A percentile compares a stretch with the other conserved stretches of the same genome.
These are phyloP conservation scores for Pleurotus citrinopileatus DNA, from an alignment of 768 basidiomycete species.

Conservation along the genomic window DNA sequence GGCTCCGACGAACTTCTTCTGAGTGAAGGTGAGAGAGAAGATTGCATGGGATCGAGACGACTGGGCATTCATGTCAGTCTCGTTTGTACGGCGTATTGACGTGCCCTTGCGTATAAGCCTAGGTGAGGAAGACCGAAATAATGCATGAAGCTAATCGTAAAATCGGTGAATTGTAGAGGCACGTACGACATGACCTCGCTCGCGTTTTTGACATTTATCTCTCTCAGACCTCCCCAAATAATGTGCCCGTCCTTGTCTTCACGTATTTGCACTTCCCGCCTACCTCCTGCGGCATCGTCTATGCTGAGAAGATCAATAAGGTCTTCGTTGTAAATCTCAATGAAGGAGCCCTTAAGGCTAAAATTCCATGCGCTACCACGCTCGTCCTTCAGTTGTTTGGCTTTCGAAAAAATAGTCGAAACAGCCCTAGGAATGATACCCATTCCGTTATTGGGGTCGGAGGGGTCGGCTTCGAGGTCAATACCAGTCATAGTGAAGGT, in stretches of 20 bases:
- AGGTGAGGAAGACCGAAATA: slow-evolving; percentile 19
- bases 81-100: slow-evolving; percentile 88
- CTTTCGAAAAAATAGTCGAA: slow-evolving; percentile 78
- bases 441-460: slow-evolving; percentile 80
- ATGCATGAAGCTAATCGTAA: slow-evolving; percentile 9
- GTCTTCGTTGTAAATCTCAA: slow-evolving; percentile 99
- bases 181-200: slow-evolving; percentile 91
- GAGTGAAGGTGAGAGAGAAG: slow-evolving; percentile 92
- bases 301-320: slow-evolving; percentile 89
- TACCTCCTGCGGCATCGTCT: slow-evolving; percentile 61
- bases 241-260: slow-evolving; percentile 98
- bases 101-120: slow-evolving; percentile 90
- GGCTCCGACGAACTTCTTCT: slow-evolving; percentile 80
- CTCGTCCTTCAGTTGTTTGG: slow-evolving; percentile 74
- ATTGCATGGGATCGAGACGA: slow-evolving; percentile 98
- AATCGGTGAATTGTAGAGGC: slow-evolving; percentile 9
- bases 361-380: slow-evolving; percentile 75
- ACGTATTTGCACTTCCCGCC: slow-evolving; percentile 89
- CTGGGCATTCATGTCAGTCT: slow-evolving; percentile 99
- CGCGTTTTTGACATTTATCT: slow-evolving; percentile 82
- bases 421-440: slow-evolving; percentile 97
- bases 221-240: slow-evolving; percentile 93
- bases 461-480: slow-evolving; percentile 84
- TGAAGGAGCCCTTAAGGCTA: slow-evolving; percentile 84
- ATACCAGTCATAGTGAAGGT: slow-evolving; percentile 98